These are phyloP conservation scores for Candida sp. DNA, from an alignment of 1,139 yeast genomes.

Conservation along the genomic window DNA sequence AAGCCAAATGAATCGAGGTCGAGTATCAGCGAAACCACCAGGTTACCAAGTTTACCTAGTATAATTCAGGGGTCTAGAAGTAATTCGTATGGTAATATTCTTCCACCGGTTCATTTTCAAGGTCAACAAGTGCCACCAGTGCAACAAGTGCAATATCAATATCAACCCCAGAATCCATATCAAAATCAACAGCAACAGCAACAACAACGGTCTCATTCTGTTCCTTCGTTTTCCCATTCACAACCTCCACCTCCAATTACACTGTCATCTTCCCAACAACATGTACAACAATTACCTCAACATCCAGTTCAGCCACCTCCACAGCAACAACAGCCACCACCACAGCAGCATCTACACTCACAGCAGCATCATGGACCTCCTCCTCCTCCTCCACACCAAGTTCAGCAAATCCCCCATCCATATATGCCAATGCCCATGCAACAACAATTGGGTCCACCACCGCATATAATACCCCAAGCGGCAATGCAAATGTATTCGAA, in stretches of 20 bases:
- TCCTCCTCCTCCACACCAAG: constrained; percentile 4
- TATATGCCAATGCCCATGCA: not conserved
- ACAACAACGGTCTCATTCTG: constrained; percentile 4
- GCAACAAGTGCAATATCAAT: constrained; percentile 3
- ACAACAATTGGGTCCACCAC: not conserved
- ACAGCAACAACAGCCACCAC: not conserved
- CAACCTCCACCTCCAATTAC: constrained; percentile 1
- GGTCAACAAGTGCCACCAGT: not conserved
- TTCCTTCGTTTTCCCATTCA: constrained; percentile 4
- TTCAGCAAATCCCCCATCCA: constrained; percentile 1
- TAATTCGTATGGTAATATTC: not conserved
- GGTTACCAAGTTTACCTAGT: not conserved
- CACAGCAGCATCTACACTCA: constrained; percentile 2
- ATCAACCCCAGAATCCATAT: constrained; percentile 4
- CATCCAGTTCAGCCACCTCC: not conserved
- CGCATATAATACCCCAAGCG: not conserved
- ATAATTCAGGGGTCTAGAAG: not conserved
- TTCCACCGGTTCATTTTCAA: not conserved
- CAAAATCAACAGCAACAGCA: constrained; percentile 6
- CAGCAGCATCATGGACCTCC: constrained; percentile 3
- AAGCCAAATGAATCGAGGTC: not conserved
- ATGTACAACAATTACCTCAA: not conserved
- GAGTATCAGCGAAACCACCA: not conserved
- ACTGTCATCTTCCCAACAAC: not conserved
- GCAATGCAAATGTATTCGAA: not conserved